Evolutionary conservation across 768 basidiomycete species (phyloP).

Genomic region (Suillus placidus): DNA sequence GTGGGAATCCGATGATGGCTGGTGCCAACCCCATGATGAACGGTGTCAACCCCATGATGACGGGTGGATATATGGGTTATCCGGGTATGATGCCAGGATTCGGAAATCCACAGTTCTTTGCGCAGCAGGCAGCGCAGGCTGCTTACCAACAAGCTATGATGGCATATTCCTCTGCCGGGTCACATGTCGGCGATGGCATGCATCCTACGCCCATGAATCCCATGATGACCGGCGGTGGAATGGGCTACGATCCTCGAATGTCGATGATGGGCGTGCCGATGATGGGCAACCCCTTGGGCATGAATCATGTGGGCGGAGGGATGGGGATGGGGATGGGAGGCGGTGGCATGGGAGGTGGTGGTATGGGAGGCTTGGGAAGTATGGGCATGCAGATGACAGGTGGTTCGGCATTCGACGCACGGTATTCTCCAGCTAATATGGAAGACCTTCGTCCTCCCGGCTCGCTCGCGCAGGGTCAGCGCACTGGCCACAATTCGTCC

Average conservation of each 20-base stretch:
- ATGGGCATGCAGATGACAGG: constrained; percentile 65
- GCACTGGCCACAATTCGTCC: constrained; percentile 40
- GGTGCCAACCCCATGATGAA: constrained; percentile 50
- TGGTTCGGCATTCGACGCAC: constrained; percentile 59
- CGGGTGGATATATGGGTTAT: constrained; percentile 50
- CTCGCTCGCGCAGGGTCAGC: constrained; percentile 27
- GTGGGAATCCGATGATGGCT: constrained; percentile 52
- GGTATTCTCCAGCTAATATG: constrained; percentile 46
- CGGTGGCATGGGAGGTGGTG: constrained; percentile 43
- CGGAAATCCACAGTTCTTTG: constrained; percentile 77
- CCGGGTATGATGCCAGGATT: constrained; percentile 44
- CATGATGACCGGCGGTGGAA: constrained; percentile 59
- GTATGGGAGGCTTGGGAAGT: constrained; percentile 39
- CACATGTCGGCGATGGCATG: constrained; percentile 65
- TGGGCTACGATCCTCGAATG: constrained; percentile 74
- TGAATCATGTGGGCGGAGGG: constrained; percentile 46
- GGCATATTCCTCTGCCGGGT: constrained; percentile 68
- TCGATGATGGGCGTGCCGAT: constrained; percentile 81
- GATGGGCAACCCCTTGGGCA: constrained; percentile 50
- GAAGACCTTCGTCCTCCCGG: constrained; percentile 36
- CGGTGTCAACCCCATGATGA: constrained; percentile 53
- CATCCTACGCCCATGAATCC: constrained; percentile 46
- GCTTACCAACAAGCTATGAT: constrained; percentile 92
- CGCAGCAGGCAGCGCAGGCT: constrained; percentile 78
- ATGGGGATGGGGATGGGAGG: constrained; percentile 44